Base-by-base conservation (phyloP, 768 basidiomycete genomes). In the Fomitopsis pulvina region DNA sequence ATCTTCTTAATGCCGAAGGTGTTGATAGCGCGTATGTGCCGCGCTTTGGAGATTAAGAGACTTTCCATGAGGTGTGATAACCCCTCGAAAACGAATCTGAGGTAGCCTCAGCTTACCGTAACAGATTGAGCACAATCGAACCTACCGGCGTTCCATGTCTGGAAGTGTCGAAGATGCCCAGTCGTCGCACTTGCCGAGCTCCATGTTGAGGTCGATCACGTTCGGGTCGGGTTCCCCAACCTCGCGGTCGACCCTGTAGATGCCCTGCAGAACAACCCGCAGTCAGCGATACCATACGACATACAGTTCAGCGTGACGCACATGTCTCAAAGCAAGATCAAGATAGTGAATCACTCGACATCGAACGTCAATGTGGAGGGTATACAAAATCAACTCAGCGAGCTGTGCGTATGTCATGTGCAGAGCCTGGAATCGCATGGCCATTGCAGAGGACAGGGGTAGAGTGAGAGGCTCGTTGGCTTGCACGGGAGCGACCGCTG, bases 221-320 rank as follows among this genome's bases (percentile, higher is more conserved):
- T 92, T 83, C 8, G 90, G 81, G 63, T 98, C 95, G 0, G 93
- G 95, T 60, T 95, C 93, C n/a, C 79, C 75, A 4, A 85, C 84
- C 65, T 94, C 93, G 53, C 81, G 79, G 24, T 88, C 85, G 22
- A 91, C 74, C 42, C 76, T 73, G 63, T 95, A 95, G 53, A 89
- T 86, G 29, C 92, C 92, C 92, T 96, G 57, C 4, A 3, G 5
- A 10, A 38, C 2, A 6, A 28, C 24, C 18, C 28, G 21, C 14
- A 51, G 14, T 12, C 18, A 24, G 34, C 5, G 28, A 46, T n/a
- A 49, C n/a, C n/a, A 24, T 18, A 12, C 7, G 2, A 7, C 14
- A 21, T 11, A 12, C 14, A 21, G 6, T 4, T 2, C 21, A 26
- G 20, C 5, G 16, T 9, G 0, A 49, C 61, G 47, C 39, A 60